A percentile compares a stretch with the other conserved stretches of the same genome.
phyloP scores from a whole-genome alignment of 352 stramenopile species.

The Phytophthora boehmeriae region DNA sequence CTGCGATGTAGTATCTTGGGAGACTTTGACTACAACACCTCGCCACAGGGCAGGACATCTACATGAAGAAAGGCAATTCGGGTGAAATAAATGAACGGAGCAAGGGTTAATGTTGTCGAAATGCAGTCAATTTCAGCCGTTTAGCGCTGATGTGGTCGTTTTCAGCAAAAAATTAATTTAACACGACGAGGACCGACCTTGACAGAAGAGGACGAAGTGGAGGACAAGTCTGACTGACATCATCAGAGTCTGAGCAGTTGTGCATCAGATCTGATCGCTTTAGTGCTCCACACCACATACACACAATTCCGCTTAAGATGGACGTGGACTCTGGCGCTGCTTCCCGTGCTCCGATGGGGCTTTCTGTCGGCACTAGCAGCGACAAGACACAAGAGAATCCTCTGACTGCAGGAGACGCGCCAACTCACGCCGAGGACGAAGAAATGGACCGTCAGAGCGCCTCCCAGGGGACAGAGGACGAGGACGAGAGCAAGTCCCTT shows the following conservation, averaged over 20 bases:
- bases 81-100: too few relatives aligned
- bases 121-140: too few relatives aligned
- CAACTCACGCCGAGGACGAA: slow-evolving; percentile 14
- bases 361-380: background rate
- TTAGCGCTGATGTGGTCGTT: too few relatives aligned
- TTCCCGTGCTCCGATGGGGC: background rate
- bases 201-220: too few relatives aligned
- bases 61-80: background rate
- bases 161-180: too few relatives aligned
- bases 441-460: slow-evolving; percentile 42
- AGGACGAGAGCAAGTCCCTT: slow-evolving; percentile 34
- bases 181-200: too few relatives aligned
- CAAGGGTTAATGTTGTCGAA: background rate
- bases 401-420: background rate
- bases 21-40: too few relatives aligned
- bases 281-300: too few relatives aligned
- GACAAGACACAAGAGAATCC: background rate
- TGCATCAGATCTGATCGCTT: too few relatives aligned
- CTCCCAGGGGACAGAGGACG: slow-evolving; percentile 48
- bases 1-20: too few relatives aligned
- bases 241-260: too few relatives aligned
- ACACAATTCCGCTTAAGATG: background rate
- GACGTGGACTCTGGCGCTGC: background rate
- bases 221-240: too few relatives aligned
- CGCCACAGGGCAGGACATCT: background rate